Evolutionary conservation across 2,329 filamentous ascomycete genomes (phyloP), one percentile per base, ranked within the genome.

Genomic region (Monosporascus sp.): DNA sequence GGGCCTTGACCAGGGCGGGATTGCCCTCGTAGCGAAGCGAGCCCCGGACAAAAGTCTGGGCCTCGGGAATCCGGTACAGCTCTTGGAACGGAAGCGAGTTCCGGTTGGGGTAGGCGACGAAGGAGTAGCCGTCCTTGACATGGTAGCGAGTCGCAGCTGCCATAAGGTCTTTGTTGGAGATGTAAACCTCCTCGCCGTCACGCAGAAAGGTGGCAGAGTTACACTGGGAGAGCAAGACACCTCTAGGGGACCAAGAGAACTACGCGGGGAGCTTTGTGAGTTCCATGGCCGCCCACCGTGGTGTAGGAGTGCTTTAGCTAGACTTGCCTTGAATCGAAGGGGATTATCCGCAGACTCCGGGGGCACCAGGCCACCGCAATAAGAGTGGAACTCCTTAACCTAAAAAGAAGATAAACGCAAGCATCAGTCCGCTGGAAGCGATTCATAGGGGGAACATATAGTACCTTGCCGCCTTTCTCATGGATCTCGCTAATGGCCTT

Each of bases 101-200:
- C 56, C 85, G 75, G 74, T 89, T 89, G 39, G 84, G 83, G 69
- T 89, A 89, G 9, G 83, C 85, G 51, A 88, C 82, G 64, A 88
- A 87, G 6, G 83, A 81, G 65, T 82, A 88, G 1, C 62, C 60
- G 6, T 61, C 58, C 22, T 58, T 22, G 70, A 88, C 85, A 67
- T 78, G 79, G 74, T 88, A 88, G 22, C 85, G 84, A 70, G 84
- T 81, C 11, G 86, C 85, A 50, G 77, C 78, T 46, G 72, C 79
- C 86, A 89, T 89, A 52, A 89, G 75, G 17, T 83, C 76, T 17
- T 70, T 34, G 34, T 56, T 58, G 0, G 62, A 15, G n/a, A 64
- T 57, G 1, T 58, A 18, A 2, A 80, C 74, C 53, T 79, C 70
- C 68, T 86, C 74, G 54, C 84, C 85, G 56, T 85, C 78, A 63